Evolutionary conservation across 176 grass and related monocot genomes (phyloP).

Genomic region (Cenchrus fungigraminus): DNA sequence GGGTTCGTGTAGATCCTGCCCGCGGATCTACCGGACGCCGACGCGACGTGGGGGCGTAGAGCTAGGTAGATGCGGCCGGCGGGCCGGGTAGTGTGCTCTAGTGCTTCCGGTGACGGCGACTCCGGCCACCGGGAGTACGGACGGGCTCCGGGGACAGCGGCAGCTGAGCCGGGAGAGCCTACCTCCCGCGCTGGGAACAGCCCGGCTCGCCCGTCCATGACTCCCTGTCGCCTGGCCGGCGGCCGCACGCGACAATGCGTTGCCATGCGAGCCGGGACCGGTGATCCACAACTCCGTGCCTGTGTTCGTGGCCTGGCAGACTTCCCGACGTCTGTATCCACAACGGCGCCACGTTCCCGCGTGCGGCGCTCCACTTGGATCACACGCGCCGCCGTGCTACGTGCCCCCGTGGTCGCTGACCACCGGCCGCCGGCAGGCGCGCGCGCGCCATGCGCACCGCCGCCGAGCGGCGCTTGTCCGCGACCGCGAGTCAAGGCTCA

Average conservation of each 20-base stretch:
- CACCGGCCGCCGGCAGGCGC: too few relatives aligned
- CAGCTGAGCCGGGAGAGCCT: constrained; percentile 12
- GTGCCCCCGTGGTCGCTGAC: too few relatives aligned
- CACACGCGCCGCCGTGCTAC: too few relatives aligned
- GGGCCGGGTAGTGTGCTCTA: not conserved
- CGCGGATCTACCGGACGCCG: not conserved
- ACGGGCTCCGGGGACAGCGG: not conserved
- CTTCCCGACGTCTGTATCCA: too few relatives aligned
- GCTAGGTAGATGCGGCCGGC: not conserved
- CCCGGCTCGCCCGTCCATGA: not conserved
- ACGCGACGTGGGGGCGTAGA: not conserved
- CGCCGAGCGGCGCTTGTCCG: too few relatives aligned
- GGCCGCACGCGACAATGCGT: not conserved
- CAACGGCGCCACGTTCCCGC: too few relatives aligned
- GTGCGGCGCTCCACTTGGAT: too few relatives aligned
- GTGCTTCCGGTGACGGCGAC: not conserved
- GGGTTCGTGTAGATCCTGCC: not conserved
- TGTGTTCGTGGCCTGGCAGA: too few relatives aligned
- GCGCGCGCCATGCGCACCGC: too few relatives aligned
- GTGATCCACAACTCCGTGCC: too few relatives aligned
- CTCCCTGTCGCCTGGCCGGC: not conserved
- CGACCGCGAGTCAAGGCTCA: too few relatives aligned
- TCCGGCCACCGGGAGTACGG: not conserved
- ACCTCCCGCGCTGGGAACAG: constrained; percentile 19
- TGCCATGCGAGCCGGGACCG: not conserved